Percentiles rank a stretch among this genome's conserved stretches.
Conservation (phyloP, 768 basidiomycete species). For the Naganishia vaughanmartiniae region DNA sequence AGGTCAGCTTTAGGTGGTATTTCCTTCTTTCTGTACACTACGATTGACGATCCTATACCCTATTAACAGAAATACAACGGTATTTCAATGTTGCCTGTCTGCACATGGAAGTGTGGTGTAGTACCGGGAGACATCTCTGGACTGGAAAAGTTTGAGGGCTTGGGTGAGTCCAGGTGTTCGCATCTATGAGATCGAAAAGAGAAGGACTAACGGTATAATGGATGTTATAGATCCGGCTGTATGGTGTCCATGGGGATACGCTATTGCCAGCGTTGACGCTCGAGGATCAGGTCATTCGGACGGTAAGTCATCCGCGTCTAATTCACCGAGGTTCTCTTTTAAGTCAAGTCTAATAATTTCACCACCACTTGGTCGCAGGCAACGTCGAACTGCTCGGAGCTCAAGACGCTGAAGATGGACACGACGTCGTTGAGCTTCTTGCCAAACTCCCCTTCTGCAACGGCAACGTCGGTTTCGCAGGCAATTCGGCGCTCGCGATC, state of each 20-base stretch:
- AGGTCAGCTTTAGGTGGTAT: neutral
- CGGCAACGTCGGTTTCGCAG: conserved; percentile 35
- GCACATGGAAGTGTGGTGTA: conserved; percentile 4
- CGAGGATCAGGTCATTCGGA: conserved; percentile 20
- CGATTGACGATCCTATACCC: too few relatives aligned
- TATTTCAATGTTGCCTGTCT: neutral
- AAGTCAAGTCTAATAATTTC: neutral
- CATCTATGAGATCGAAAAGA: neutral
- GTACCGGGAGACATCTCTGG: neutral
- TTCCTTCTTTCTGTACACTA: too few relatives aligned
- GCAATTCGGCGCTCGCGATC: conserved; percentile 34
- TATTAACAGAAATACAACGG: neutral
- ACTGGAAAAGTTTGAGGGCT: conserved; percentile 12
- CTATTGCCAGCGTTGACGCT: conserved; percentile 20
- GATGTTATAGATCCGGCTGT: conserved; percentile 24
- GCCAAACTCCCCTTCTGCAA: conserved; percentile 35
- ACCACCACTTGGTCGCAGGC: neutral
- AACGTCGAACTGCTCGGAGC: conserved; percentile 27
- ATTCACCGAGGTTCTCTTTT: too few relatives aligned
- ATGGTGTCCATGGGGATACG: conserved; percentile 22
- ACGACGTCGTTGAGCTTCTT: conserved; percentile 33
- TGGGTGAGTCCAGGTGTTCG: neutral
- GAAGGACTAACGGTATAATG: neutral
- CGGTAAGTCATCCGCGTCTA: neutral
- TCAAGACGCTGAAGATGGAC: conserved; percentile 31